A percentile compares a stretch with the other conserved stretches of the same genome.
Conservation (phyloP, 2,329 filamentous ascomycete genomes). For the Neofusicoccum laricinum region DNA sequence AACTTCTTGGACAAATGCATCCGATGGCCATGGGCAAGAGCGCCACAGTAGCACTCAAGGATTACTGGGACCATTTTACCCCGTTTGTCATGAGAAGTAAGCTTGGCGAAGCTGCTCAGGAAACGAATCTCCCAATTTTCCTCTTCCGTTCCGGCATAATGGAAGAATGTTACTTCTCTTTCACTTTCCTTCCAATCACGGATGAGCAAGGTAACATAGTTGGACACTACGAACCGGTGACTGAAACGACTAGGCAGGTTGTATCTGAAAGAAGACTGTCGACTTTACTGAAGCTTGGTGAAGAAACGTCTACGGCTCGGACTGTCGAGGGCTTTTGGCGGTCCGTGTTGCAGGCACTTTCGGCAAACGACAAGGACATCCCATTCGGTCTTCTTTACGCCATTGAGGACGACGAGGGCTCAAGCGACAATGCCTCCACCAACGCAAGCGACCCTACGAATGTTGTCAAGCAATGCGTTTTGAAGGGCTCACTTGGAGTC, state of each 20-base stretch:
- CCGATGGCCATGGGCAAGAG: conserved; percentile 56
- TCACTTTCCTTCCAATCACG: conserved; percentile 72
- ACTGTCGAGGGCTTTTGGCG: conserved; percentile 70
- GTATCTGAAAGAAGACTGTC: conserved; percentile 37
- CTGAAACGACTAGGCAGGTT: conserved; percentile 69
- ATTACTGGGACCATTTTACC: conserved; percentile 54
- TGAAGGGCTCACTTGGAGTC: conserved; percentile 25
- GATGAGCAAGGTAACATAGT: conserved; percentile 66
- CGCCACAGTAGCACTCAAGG: conserved; percentile 62
- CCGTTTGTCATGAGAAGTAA: conserved; percentile 26
- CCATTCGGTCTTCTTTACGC: conserved; percentile 73
- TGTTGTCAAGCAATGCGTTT: conserved; percentile 19
- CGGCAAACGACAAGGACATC: conserved; percentile 68
- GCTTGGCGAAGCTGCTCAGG: conserved; percentile 22
- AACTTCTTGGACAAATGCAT: conserved; percentile 36
- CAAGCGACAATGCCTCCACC: conserved; percentile 63
- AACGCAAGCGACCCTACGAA: not conserved
- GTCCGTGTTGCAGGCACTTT: conserved; percentile 62
- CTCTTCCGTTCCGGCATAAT: conserved; percentile 64
- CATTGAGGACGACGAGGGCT: conserved; percentile 58
- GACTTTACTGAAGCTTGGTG: conserved; percentile 7
- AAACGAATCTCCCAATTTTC: conserved; percentile 70
- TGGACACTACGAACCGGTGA: conserved; percentile 71
- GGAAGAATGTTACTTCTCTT: conserved; percentile 77
- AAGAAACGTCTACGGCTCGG: conserved; percentile 61